These are phyloP conservation scores for Aechmea fasciata DNA, from an alignment of 176 grass and related monocot species.

Conservation along the genomic window DNA sequence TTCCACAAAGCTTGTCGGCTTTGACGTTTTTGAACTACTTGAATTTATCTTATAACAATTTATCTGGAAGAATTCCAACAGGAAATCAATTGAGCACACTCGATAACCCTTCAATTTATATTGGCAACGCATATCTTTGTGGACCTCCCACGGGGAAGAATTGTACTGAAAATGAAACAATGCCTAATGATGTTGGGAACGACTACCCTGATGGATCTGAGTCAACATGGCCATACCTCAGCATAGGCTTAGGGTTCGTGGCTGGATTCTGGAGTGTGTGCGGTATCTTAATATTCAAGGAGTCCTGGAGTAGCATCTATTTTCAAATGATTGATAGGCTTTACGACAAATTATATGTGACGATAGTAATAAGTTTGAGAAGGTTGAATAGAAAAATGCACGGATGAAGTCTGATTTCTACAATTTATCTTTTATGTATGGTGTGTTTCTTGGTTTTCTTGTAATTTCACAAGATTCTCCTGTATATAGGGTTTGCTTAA, in stretches of 20 bases:
- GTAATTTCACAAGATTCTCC: background rate
- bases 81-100: slow-evolving; percentile 19
- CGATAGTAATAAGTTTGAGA: too few relatives aligned
- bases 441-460: background rate
- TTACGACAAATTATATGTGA: too few relatives aligned
- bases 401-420: too few relatives aligned
- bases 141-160: slow-evolving; percentile 11
- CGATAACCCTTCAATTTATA: slow-evolving; percentile 15
- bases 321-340: background rate
- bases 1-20: background rate
- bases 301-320: background rate
- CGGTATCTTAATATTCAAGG: background rate
- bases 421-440: too few relatives aligned
- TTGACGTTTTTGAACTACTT: slow-evolving; percentile 3
- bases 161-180: background rate
- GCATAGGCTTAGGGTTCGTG: background rate
- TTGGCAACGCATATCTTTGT: slow-evolving; percentile 17
- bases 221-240: background rate
- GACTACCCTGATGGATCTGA: background rate
- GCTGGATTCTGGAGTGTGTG: slow-evolving; percentile 16
- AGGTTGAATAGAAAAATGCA: too few relatives aligned
- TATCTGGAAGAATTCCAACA: slow-evolving; percentile 20
- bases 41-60: slow-evolving; percentile 30
- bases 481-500: too few relatives aligned
- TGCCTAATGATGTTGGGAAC: background rate